These are phyloP conservation scores for Geotrichum klebahnii DNA, from an alignment of 1,139 yeast genomes.

Conservation along the genomic window DNA sequence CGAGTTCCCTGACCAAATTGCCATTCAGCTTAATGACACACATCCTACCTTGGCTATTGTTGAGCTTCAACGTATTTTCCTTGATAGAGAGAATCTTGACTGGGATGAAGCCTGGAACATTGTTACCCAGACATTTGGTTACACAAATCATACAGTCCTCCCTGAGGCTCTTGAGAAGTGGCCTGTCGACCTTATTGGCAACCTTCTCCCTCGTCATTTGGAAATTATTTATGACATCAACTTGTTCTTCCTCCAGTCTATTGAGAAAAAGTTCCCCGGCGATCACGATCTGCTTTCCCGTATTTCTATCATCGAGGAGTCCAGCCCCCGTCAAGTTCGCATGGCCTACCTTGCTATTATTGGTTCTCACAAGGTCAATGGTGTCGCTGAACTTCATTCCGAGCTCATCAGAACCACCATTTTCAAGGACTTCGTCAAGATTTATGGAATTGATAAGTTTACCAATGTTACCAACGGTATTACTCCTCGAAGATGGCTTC, in stretches of 20 bases:
- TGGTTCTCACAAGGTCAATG: conserved; percentile 91
- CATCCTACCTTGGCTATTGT: conserved; percentile 92
- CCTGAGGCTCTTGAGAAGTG: conserved; percentile 93
- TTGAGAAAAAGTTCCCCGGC: conserved; percentile 68
- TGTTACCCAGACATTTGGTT: conserved; percentile 77
- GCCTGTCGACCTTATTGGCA: conserved; percentile 80
- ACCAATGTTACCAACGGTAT: conserved; percentile 93
- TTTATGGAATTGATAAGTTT: conserved; percentile 77
- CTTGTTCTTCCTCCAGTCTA: conserved; percentile 69
- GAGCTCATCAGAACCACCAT: conserved; percentile 85
- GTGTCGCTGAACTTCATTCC: conserved; percentile 93
- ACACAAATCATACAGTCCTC: conserved; percentile 93
- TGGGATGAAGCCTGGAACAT: conserved; percentile 88
- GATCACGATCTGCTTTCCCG: conserved; percentile 58
- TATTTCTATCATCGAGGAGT: conserved; percentile 84
- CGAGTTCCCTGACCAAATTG: conserved; percentile 79
- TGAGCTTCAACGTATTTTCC: conserved; percentile 79
- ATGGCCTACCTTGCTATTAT: conserved; percentile 91
- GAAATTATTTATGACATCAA: conserved; percentile 88
- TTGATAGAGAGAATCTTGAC: conserved; percentile 73
- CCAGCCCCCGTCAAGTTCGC: conserved; percentile 72
- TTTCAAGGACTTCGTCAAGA: conserved; percentile 80
- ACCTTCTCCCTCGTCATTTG: conserved; percentile 82
- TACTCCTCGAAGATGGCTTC: conserved; percentile 95
- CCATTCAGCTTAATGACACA: conserved; percentile 91